Base-by-base conservation (phyloP, 371 early-diverging fungal species). In the Chytridium lagenaria region DNA sequence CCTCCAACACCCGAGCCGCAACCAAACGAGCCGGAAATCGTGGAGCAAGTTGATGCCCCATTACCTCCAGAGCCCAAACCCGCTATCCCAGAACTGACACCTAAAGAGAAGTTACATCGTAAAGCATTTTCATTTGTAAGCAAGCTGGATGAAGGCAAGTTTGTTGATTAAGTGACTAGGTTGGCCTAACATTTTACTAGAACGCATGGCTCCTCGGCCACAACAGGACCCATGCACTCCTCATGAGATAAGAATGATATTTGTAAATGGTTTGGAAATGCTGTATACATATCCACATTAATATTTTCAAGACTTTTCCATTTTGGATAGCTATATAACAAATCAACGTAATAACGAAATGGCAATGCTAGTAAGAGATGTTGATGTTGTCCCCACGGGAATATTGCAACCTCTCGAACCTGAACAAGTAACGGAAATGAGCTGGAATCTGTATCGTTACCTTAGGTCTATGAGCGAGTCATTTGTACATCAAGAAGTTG, bases 371-470 rank as follows among this genome's bases (percentile, higher is more conserved):
- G 26, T 61, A 3, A 3, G 61, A 23, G 37, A 61, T 36, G 37
- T 61, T 2, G 36, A 61, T 23, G 36, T 61, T 36, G 61, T 61
- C 23, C 61, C 61, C 15, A 37, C 37, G 5, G 61, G 61, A 15
- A 61, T 61, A 10, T 7, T 34, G 3, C 34, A 28, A 61, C 36
- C 61, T 26, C 36, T 61, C 5, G 19, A 34, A 3, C 61, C 61
- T 15, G 61, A 61, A 7, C 61, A 61, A 34, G 37, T 61, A 36
- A 37, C 61, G 31, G 61, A 61, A 34, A 61, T 61, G 61, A 61
- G 61, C 37, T 61, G 61, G 61, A 61, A 61, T 61, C 61, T 61
- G 3, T 61, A 33, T 34, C 61, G 61, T 33, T 61, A 61, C 61
- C 36, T 61, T 3, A 28, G 61, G 2, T 61, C 61, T 2, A 61